Base-by-base conservation (phyloP, 768 basidiomycete genomes). In the Amanita pseudoporphyria region DNA sequence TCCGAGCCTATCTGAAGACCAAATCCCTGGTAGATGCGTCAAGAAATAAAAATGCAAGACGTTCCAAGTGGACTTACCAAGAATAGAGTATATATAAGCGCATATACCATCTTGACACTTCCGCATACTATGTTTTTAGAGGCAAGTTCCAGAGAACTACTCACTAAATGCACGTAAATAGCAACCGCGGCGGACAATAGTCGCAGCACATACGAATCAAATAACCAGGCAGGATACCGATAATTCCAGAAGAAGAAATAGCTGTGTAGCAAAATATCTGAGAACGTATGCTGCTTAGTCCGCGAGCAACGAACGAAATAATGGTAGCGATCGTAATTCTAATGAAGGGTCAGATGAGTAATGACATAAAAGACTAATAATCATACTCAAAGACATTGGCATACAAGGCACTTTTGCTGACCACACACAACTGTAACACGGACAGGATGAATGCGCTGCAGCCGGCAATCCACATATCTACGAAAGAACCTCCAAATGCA, bases 371-470 rank as follows among this genome's bases (percentile, higher is more conserved):
- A 28, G 33, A 47, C 48, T 26, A 21, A 30, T 47, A 36, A 42
- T 70, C 84, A 63, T 59, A 92, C 92, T 95, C 92, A 55, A 92
- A 94, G 45, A 94, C 88, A 58, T 90, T 92, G 41, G 88, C 86
- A 61, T 91, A 92, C 60, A 92, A 71, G 0, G 82, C 71, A 58
- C 82, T 89, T 64, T 84, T 86, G 36, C 76, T 70, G 13, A 86
- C 88, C 13, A 88, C 79, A 45, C 70, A 72, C 26, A 89, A 77
- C 56, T 91, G 87, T 53, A 93, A 71, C 58, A 77, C 72, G 41
- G 77, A 76, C 42, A 93, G 67, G 43, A 84, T 59, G 39, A 82
- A 78, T 0, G 86, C 89, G 18, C 82, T 78, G 2, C 64, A 56
- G 7, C 85, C 89, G 7, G 86, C 75, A n/a, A 89, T 66, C 77